Base-by-base conservation (phyloP, 306 rosid species). In the Luffa aegyptiaca region DNA sequence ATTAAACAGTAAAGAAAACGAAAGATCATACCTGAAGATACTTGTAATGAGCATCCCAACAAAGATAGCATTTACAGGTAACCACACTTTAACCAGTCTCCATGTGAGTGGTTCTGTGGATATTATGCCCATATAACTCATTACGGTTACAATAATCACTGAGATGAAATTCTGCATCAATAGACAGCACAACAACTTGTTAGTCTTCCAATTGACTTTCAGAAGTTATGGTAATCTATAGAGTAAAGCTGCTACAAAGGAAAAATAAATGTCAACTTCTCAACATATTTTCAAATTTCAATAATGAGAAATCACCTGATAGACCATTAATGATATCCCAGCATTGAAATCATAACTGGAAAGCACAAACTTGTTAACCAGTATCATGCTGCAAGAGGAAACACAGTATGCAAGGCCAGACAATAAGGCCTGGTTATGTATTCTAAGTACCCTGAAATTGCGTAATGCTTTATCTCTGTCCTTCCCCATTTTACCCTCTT, bases 1-100 rank as follows among this genome's bases (percentile, higher is more conserved):
- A 46, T 14, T 72, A 72, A 72, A 31, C 6, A 72, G 46, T 33
- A 72, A 72, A 13, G 78, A 39, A 73, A 74, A 21, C n/a, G 75
- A 26, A 68, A 21, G 45, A 69, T 12, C 87, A 80, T 93, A 96
- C 99, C 99, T 96, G 87, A 93, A 90, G 96, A 96, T 91, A 91
- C 99, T 96, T 71, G 99, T 96, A 61, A 96, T 64, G 59, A 96
- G 99, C 99, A 93, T 93, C 82, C 98, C 99, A 49, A 96, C 97
- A 80, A 96, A 93, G 77, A 93, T 93, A 76, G 87, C 86, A 84
- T 96, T 96, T 80, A 93, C 99, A 46, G 98, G 99, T 78, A 96
- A 77, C 99, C 98, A 96, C 80, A 93, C 97, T 88, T 89, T 96
- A 49, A 91, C 86, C 91, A 96, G 86, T 82, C 82, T 93, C 99